Percentiles rank a stretch among this genome's conserved stretches.
phyloP scores from a whole-genome alignment of 768 basidiomycete species.

The Piloderma croceum region DNA sequence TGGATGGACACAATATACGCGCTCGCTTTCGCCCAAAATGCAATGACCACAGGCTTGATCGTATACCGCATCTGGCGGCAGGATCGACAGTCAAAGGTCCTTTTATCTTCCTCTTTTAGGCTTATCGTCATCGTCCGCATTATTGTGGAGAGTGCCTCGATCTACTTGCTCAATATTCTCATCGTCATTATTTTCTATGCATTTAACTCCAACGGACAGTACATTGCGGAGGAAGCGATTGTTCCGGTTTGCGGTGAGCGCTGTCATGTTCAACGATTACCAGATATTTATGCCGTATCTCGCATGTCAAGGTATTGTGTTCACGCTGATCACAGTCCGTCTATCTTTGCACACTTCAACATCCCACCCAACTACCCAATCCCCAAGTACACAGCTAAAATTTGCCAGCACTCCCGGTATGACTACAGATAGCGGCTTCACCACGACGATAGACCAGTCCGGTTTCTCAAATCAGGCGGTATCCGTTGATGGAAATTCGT shows the following conservation, averaged over 20 bases:
- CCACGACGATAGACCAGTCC: too few species aligned
- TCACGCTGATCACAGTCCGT: constrained; percentile 10
- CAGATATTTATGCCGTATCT: not conserved
- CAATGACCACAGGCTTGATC: constrained; percentile 18
- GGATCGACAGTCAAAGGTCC: constrained; percentile 7
- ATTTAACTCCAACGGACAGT: constrained; percentile 14
- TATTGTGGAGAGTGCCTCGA: constrained; percentile 15
- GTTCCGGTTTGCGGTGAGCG: constrained; percentile 11
- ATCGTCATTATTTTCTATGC: constrained; percentile 14
- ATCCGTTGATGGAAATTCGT: too few species aligned
- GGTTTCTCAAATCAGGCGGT: too few species aligned
- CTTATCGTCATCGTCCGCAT: constrained; percentile 13
- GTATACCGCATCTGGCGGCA: constrained; percentile 16
- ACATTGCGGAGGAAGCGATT: constrained; percentile 13
- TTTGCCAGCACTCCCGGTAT: too few species aligned
- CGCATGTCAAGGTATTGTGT: constrained; percentile 10
- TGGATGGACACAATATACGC: constrained; percentile 19
- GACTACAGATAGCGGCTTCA: too few species aligned
- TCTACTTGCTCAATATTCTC: constrained; percentile 15
- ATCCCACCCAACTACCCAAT: too few species aligned
- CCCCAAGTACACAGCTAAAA: too few species aligned
- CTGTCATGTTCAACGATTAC: not conserved
- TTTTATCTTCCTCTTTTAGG: constrained; percentile 3
- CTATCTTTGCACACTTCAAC: constrained; percentile 5
- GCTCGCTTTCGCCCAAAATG: constrained; percentile 14